Percentiles rank a stretch among this genome's conserved stretches.
These are phyloP conservation scores for Epichloe coenophiala DNA, from an alignment of 2,329 filamentous ascomycete species.

Conservation along the genomic window DNA sequence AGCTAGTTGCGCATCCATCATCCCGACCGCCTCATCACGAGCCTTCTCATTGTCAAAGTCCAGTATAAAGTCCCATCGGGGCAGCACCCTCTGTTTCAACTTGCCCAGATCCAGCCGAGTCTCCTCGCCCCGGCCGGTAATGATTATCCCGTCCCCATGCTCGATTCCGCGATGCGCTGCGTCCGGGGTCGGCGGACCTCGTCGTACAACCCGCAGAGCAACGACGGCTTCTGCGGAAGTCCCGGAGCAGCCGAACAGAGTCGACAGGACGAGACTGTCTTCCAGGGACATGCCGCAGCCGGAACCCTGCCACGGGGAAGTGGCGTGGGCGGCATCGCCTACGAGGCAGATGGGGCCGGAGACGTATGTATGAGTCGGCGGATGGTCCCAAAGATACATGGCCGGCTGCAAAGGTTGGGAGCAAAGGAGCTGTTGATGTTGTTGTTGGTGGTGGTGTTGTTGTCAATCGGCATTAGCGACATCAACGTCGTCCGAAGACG, in stretches of 20 bases:
- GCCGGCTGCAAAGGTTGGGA: background rate
- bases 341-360: constrained; percentile 10
- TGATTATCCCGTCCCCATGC: too few relatives aligned
- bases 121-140: background rate
- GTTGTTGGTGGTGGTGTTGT: background rate
- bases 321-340: constrained; percentile 14
- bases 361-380: constrained; percentile 6
- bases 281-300: too few relatives aligned
- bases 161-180: too few relatives aligned
- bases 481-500: too few relatives aligned
- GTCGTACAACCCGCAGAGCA: too few relatives aligned
- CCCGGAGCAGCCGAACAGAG: too few relatives aligned
- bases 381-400: constrained; percentile 6
- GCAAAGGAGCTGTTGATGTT: constrained; percentile 1
- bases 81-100: background rate
- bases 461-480: background rate
- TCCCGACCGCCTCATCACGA: background rate
- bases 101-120: background rate
- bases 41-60: background rate
- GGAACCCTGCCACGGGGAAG: constrained; percentile 10
- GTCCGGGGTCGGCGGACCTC: too few relatives aligned
- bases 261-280: too few relatives aligned
- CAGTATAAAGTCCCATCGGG: background rate
- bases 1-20: background rate
- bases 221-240: too few relatives aligned